Conservation (phyloP, 495 filamentous ascomycete genomes). For the Neurospora tetrasperma region DNA sequence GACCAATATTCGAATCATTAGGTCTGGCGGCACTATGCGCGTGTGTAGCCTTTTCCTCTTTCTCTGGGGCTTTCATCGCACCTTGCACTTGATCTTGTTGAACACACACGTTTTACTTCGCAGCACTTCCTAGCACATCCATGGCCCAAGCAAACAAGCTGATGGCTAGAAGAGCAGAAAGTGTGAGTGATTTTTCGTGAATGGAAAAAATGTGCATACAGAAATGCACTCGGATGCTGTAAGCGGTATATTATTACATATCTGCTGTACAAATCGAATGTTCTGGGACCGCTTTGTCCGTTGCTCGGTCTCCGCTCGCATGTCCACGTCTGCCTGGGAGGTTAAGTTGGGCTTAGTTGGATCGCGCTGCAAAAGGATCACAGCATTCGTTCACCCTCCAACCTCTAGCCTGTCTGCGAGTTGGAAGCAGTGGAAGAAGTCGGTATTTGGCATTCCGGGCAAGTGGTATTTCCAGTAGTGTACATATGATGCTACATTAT, state of each 20-base stretch:
- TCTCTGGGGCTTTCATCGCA: neutral
- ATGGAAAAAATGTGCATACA: neutral
- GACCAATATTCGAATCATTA: neutral
- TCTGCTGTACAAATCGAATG: neutral
- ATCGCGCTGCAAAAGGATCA: neutral
- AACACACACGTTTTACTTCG: neutral
- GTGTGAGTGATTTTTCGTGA: neutral
- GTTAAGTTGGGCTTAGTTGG: neutral
- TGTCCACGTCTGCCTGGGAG: neutral
- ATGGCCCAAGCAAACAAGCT: neutral
- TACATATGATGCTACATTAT: neutral
- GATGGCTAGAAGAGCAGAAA: neutral
- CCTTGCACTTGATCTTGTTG: neutral
- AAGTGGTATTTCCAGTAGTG: neutral
- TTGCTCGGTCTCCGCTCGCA: neutral
- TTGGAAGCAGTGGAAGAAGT: neutral
- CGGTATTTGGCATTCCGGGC: neutral
- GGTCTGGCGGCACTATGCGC: neutral
- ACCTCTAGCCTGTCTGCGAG: neutral
- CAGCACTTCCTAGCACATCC: neutral
- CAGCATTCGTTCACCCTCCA: neutral
- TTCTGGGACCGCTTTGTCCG: neutral
- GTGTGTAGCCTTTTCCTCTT: neutral
- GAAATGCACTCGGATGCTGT: neutral
- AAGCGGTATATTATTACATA: neutral